Evolutionary conservation across 2,329 filamentous ascomycete species (phyloP), one percentile per base, ranked within the genome.

Genomic region (Fusarium sp.): DNA sequence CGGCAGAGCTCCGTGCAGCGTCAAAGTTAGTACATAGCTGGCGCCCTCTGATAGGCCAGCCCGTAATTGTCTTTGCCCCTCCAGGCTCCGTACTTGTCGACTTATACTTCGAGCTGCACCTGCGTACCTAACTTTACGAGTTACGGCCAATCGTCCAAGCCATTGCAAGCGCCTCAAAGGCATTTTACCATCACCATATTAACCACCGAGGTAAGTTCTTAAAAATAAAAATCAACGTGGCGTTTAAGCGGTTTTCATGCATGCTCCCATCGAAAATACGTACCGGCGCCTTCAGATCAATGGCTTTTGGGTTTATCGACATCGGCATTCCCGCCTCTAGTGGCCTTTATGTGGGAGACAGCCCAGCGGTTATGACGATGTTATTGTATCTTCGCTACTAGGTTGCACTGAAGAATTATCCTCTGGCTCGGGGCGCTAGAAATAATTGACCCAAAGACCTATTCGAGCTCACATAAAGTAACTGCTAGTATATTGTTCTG

Each of bases 301-400:
- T 43, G 32, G 41, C 40, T 44, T 38, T 18, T 30, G 13, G 58
- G 38, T 40, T 58, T 46, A 43, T 47, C 25, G 30, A 41, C 58
- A 51, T 71, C 63, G 67, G 67, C 67, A 70, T 54, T 70, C 56
- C 67, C 54, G 63, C 54, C 16, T 32, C 67, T 60, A 57, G 67
- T 68, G 46, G 58, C 63, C 58, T 52, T 34, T 29, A 4, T 71
- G 67, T 70, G 67, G 67, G 57, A 63, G 61, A 64, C 22, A 25
- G 29, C 40, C 25, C 48, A 64, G 41, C 20, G 41, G 27, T 43
- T 52, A 67, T 58, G 67, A 62, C 64, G 52, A 55, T 49, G 25
- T 53, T 34, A 57, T 46, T 38, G 16, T 38, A 38, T 38, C 34
- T n/a, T 6, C 32, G 10, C 34, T 34, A 34, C 34, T 38, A 5